Percentiles rank a stretch among this genome's conserved stretches.
phyloP scores from a whole-genome alignment of 163 green algal genomes.

The Scenedesmus sp. region DNA sequence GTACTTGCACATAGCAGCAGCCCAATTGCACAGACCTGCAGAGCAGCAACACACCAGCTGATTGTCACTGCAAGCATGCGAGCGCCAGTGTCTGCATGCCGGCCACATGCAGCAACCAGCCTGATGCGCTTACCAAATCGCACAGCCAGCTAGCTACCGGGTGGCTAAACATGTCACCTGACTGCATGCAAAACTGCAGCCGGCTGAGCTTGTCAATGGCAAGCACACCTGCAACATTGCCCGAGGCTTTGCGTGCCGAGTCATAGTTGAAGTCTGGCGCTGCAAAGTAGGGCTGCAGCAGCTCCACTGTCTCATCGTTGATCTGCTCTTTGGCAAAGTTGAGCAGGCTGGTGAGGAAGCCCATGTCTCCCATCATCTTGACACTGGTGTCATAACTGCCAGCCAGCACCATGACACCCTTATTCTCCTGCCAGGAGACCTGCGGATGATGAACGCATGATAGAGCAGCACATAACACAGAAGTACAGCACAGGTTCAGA shows the following conservation, averaged over 20 bases:
- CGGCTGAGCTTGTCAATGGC: background rate
- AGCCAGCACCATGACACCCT: constrained; percentile 79
- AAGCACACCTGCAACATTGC: constrained; percentile 84
- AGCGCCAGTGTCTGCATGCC: background rate
- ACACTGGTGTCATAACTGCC: constrained; percentile 91
- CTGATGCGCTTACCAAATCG: no score
- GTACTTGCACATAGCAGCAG: constrained; percentile 95
- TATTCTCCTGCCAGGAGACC: constrained; percentile 55
- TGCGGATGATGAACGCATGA: background rate
- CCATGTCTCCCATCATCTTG: constrained; percentile 96
- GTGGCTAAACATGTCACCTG: no score
- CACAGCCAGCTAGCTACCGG: background rate
- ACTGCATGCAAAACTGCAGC: no score
- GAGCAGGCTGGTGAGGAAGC: constrained; percentile 90
- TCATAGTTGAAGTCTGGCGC: constrained; percentile 97
- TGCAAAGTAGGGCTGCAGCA: constrained; percentile 93
- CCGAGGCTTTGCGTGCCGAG: constrained; percentile 90
- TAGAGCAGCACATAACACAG: background rate
- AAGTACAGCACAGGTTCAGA: background rate
- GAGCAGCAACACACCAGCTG: background rate
- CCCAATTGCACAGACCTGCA: constrained; percentile 95
- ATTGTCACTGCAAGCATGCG: background rate
- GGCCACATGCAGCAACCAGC: background rate
- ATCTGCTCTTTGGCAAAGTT: constrained; percentile 98
- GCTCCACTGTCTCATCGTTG: constrained; percentile 95